Evolutionary conservation across 768 basidiomycete genomes (phyloP).

Genomic region (Leccinum imitatum): DNA sequence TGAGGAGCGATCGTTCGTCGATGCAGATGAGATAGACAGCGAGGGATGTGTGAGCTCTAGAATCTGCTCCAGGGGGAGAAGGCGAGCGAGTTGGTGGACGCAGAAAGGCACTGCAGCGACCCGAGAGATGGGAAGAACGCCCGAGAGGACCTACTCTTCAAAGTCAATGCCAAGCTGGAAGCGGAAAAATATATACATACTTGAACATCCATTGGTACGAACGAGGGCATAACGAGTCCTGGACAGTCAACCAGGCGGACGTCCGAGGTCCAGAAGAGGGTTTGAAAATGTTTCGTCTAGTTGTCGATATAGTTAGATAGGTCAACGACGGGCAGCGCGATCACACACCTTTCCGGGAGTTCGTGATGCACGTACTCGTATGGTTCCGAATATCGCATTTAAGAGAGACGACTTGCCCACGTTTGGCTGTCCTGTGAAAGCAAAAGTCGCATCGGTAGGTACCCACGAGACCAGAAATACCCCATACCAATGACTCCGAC

Average conservation of each 20-base stretch:
- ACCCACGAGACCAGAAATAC: not conserved
- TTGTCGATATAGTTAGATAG: not conserved
- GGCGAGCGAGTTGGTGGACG: constrained; percentile 62
- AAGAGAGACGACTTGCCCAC: constrained; percentile 92
- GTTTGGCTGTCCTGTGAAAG: constrained; percentile 77
- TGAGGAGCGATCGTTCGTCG: not conserved
- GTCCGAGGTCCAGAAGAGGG: constrained; percentile 83
- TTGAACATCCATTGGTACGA: constrained; percentile 81
- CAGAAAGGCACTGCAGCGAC: constrained; percentile 84
- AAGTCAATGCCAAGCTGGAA: not conserved
- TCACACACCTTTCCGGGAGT: constrained; percentile 78
- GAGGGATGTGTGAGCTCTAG: constrained; percentile 58
- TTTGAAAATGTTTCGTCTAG: constrained; percentile 95
- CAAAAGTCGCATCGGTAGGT: not conserved
- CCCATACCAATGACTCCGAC: constrained; percentile 73
- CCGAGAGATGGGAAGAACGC: constrained; percentile 76
- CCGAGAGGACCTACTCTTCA: constrained; percentile 37
- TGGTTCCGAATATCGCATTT: constrained; percentile 86
- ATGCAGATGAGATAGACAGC: constrained; percentile 13
- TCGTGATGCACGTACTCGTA: constrained; percentile 79
- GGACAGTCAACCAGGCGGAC: constrained; percentile 95
- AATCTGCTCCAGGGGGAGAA: constrained; percentile 77
- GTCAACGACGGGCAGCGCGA: not conserved
- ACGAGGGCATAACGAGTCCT: constrained; percentile 88
- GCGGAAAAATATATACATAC: constrained; percentile 32